Evolutionary conservation across 345 rosid species (phyloP).

Genomic region (Brassica napus): DNA sequence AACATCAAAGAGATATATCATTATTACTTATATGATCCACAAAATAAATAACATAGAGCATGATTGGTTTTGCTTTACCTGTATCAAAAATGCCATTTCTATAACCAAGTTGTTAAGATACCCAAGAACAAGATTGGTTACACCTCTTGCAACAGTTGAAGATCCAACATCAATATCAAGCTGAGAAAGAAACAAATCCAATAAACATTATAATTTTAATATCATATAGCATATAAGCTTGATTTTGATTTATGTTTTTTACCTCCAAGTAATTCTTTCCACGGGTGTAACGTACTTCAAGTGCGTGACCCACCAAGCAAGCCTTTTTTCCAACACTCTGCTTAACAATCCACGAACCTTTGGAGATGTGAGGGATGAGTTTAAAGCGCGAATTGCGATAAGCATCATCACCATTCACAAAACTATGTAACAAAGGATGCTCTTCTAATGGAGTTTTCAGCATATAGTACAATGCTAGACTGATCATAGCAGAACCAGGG

Average conservation of each 20-base stretch:
- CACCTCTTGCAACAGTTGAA: slow-evolving; percentile 88
- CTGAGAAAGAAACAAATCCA: slow-evolving; percentile 43
- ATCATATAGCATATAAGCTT: background rate
- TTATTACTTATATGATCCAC: background rate
- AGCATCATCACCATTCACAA: slow-evolving; percentile 84
- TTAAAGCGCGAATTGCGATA: slow-evolving; percentile 89
- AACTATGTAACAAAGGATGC: slow-evolving; percentile 62
- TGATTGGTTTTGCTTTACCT: slow-evolving; percentile 44
- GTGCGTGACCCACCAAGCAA: slow-evolving; percentile 75
- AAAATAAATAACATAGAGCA: background rate
- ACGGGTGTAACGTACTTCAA: slow-evolving; percentile 59
- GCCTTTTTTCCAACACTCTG: slow-evolving; percentile 94
- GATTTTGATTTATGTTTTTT: slow-evolving; percentile 1
- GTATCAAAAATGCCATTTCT: slow-evolving; percentile 92
- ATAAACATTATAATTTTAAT: slow-evolving; percentile 1
- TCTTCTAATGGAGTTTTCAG: slow-evolving; percentile 70
- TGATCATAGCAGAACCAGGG: slow-evolving; percentile 64
- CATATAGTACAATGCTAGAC: slow-evolving; percentile 72
- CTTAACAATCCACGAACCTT: slow-evolving; percentile 98
- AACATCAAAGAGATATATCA: background rate
- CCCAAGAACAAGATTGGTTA: slow-evolving; percentile 74
- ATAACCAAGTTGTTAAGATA: slow-evolving; percentile 77
- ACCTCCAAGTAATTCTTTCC: slow-evolving; percentile 94
- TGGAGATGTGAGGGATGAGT: slow-evolving; percentile 86
- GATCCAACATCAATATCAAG: slow-evolving; percentile 84